Evolutionary conservation across 2,329 filamentous ascomycete genomes (phyloP).

Genomic region (Aspergillus chevalieri): DNA sequence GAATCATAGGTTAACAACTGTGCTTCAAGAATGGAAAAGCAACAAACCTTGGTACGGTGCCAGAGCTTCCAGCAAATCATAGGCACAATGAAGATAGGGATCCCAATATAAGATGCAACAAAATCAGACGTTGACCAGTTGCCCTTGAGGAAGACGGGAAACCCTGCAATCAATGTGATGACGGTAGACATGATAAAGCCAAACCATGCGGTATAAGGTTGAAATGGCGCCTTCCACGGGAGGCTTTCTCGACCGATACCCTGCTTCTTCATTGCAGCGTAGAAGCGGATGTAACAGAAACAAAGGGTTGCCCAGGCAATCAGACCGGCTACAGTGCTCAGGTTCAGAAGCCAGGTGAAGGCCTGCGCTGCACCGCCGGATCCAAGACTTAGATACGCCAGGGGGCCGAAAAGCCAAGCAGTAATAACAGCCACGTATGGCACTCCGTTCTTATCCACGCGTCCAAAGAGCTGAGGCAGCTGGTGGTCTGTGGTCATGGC

Average conservation of each 20-base stretch:
- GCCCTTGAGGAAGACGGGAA: slow-evolving; percentile 43
- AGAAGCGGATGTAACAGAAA: slow-evolving; percentile 49
- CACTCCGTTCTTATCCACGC: slow-evolving; percentile 47
- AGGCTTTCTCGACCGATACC: slow-evolving; percentile 32
- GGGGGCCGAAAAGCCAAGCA: slow-evolving; percentile 41
- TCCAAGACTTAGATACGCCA: slow-evolving; percentile 39
- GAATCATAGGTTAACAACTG: too few relatives aligned
- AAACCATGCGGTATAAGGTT: slow-evolving; percentile 59
- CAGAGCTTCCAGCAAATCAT: slow-evolving; percentile 37
- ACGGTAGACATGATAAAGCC: slow-evolving; percentile 53
- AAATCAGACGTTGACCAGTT: slow-evolving; percentile 14
- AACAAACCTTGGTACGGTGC: slow-evolving; percentile 32
- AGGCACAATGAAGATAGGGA: slow-evolving; percentile 38
- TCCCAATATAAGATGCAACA: slow-evolving; percentile 31
- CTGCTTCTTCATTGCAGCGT: slow-evolving; percentile 39
- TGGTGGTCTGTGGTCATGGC: slow-evolving; percentile 56
- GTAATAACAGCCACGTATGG: slow-evolving; percentile 56
- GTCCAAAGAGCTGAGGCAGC: slow-evolving; percentile 51
- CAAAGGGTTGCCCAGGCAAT: slow-evolving; percentile 44
- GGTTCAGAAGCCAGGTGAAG: slow-evolving; percentile 38
- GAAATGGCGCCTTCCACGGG: slow-evolving; percentile 46
- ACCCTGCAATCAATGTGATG: slow-evolving; percentile 63
- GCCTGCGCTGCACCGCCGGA: slow-evolving; percentile 30
- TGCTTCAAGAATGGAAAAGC: too few relatives aligned
- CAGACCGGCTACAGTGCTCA: slow-evolving; percentile 43